These are phyloP conservation scores for Malus hybrid DNA, from an alignment of 331 rosid genomes.

Conservation along the genomic window DNA sequence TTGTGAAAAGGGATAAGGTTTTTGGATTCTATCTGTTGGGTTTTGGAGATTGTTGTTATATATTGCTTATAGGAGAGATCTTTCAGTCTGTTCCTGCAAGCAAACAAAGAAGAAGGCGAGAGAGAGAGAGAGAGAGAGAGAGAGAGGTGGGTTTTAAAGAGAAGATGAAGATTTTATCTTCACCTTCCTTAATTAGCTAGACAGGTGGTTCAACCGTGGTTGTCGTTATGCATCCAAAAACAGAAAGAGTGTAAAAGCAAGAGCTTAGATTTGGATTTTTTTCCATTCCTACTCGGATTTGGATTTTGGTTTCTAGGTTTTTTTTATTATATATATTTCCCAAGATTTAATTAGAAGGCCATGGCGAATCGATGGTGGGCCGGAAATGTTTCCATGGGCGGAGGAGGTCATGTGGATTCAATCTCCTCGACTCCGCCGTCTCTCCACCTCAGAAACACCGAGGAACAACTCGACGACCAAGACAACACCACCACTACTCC, in stretches of 20 bases:
- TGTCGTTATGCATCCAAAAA: constrained; percentile 14
- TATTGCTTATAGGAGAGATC: not conserved
- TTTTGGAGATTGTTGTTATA: not conserved
- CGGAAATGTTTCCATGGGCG: constrained; percentile 48
- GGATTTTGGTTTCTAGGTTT: not conserved
- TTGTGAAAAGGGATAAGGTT: constrained; percentile 20
- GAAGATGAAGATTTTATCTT: not conserved
- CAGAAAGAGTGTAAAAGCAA: not conserved
- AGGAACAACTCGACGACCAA: constrained; percentile 11
- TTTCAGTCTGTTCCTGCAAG: constrained; percentile 3
- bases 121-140: not conserved
- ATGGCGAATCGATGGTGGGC: constrained; percentile 98
- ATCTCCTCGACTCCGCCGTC: constrained; percentile 40
- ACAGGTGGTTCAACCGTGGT: not conserved
- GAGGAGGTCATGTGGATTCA: constrained; percentile 21
- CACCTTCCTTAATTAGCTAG: constrained; percentile 1
- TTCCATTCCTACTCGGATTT: constrained; percentile 13
- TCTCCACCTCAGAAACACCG: constrained; percentile 39
- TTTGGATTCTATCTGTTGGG: constrained; percentile 20
- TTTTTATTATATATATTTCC: not conserved
- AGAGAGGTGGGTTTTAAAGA: not conserved
- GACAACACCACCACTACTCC: constrained; percentile 19
- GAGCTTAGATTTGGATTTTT: not conserved
- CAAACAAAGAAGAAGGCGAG: not conserved
- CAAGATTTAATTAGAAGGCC: not conserved